Percentiles rank a stretch among this genome's conserved stretches.
Conservation (phyloP, 1,139 yeast genomes). For the Pichiaceae sp. region DNA sequence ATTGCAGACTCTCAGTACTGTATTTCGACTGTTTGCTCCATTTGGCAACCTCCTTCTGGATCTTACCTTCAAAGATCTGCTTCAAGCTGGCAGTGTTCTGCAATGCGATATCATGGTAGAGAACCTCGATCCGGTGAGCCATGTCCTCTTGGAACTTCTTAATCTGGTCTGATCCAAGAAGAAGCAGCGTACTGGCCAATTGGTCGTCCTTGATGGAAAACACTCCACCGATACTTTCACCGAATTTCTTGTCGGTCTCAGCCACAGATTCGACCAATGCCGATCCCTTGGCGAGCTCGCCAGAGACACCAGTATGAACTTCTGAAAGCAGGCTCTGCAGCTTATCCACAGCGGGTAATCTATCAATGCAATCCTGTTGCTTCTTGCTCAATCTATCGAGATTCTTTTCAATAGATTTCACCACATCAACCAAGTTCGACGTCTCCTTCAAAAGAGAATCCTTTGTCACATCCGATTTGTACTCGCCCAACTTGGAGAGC, state of each 20-base stretch:
- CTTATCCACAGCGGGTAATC: background rate
- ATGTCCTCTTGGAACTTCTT: conserved; percentile 2
- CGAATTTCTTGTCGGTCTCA: background rate
- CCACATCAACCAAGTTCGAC: background rate
- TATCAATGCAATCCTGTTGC: background rate
- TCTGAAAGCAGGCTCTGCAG: background rate
- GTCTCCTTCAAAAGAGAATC: background rate
- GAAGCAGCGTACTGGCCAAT: conserved; percentile 1
- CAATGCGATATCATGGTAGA: background rate
- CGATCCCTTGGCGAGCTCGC: background rate
- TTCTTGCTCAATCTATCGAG: background rate
- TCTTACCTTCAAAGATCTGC: background rate
- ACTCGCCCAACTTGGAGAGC: background rate
- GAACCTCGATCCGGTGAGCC: background rate
- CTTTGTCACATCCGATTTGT: background rate
- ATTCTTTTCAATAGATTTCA: background rate
- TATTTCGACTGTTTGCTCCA: background rate
- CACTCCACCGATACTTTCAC: background rate
- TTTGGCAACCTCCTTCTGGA: background rate
- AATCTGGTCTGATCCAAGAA: background rate
- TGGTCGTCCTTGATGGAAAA: background rate
- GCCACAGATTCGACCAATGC: background rate
- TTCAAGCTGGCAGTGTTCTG: conserved; percentile 1
- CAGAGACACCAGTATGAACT: background rate
- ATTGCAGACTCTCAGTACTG: background rate